Base-by-base conservation (phyloP, 2,329 filamentous ascomycete genomes). In the Neofusicoccum ribis region DNA sequence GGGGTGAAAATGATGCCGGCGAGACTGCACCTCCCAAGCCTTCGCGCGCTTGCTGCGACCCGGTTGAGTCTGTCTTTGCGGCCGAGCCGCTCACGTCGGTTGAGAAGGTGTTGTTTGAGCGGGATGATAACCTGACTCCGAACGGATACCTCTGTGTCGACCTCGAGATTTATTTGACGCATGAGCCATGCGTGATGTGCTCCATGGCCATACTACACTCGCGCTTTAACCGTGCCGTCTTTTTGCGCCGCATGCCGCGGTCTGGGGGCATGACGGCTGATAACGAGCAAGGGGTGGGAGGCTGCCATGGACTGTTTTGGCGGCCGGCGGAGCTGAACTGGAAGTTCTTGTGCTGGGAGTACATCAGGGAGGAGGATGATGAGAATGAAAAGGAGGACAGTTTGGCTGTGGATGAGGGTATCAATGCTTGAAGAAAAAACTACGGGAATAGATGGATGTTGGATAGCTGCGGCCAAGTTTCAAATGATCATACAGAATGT, bases 121-220 rank as follows among this genome's bases (percentile, higher is more conserved):
- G 70, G 41, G 72, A 86, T 71, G 90, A 89, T 72, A 90, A 89
- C 72, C 52, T 65, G 34, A 6, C 44, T 69, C 85, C 86, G 37
- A 91, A 92, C 70, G 94, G 94, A 62, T 99, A 99, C 76, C 87
- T 99, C 20, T 98, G 94, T 79, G 92, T 96, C 70, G 91, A 92
- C 63, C 85, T 99, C 36, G 94, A 98, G 77, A 86, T 99, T 65
- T 98, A 97, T 79, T 84, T 96, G 67, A 97, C 93, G 2, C 93
- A 98, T 74, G 95, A 99, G 79, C 95, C 95, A 5, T 99, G 95
- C 75, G 86, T 96, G 67, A 96, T 96, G 86, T 99, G 95, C 79
- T 92, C 91, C 41, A 98, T 98, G 95, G 95, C 92, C 1, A 90
- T 98, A 70, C 84, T 98, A 23, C 93, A 98, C 75, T 97, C 94